phyloP scores from a whole-genome alignment of 257 asterid genomes.

The Handroanthus guayacan region DNA sequence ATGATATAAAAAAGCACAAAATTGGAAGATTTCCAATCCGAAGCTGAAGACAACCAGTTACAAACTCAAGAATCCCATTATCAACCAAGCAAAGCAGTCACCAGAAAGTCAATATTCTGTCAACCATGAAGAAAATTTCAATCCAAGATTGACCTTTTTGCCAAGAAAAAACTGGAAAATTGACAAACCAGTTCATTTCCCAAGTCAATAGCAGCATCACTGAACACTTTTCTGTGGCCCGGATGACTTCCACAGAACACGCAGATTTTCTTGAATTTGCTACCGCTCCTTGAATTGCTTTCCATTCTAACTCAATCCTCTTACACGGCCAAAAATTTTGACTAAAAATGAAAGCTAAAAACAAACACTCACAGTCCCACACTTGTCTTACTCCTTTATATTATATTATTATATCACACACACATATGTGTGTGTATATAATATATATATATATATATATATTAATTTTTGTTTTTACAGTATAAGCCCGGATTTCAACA shows the following conservation, averaged over 20 bases:
- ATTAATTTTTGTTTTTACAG: not conserved
- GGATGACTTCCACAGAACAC: constrained; percentile 98
- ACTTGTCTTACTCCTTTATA: constrained; percentile 17
- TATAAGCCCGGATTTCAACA: constrained; percentile 21
- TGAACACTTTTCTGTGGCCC: constrained; percentile 88
- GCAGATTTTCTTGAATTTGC: constrained; percentile 88
- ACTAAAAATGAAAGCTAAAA: constrained; percentile 15
- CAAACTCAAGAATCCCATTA: constrained; percentile 23
- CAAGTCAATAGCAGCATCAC: constrained; percentile 95
- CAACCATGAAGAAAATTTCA: constrained; percentile 32
- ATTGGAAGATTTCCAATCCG: too few species aligned
- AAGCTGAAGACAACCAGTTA: not conserved
- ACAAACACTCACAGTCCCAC: constrained; percentile 2
- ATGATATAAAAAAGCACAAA: too few species aligned
- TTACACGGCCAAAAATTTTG: not conserved
- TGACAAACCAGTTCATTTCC: constrained; percentile 91
- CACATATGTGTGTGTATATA: not conserved
- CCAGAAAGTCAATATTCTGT: constrained; percentile 25
- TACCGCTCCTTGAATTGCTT: constrained; percentile 50
- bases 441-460: not conserved
- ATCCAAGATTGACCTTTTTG: constrained; percentile 33
- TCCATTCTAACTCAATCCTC: constrained; percentile 53
- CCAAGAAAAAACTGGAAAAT: constrained; percentile 3
- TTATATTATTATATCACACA: not conserved
- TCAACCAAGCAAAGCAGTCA: constrained; percentile 22